Evolutionary conservation across 2,329 filamentous ascomycete genomes (phyloP), one percentile per base, ranked within the genome.

Genomic region (Diaporthe longicolla): DNA sequence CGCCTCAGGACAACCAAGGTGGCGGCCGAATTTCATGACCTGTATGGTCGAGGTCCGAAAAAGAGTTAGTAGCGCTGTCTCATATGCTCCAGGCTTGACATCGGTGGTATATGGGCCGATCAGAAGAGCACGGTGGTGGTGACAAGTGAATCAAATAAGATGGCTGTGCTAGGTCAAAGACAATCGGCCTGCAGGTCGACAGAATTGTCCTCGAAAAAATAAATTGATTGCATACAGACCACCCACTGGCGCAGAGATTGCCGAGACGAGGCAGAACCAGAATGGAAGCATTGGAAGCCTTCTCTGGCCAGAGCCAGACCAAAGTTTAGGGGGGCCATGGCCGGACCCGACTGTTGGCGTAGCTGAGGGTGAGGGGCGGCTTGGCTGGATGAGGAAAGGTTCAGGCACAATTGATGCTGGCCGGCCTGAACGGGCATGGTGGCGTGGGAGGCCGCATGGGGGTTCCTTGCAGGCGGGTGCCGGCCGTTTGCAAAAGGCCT

Each of bases 391-490:
- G 24, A 29, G 70, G 70, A 55, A 54, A 45, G 40, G 70, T 71
- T 63, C 70, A 71, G 70, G 70, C 15, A 71, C 63, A 68, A 17
- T 19, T 54, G n/a, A 66, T 52, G n/a, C 45, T 68, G 32, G n/a
- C n/a, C 6, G 15, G 2, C 63, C 32, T 54, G 48, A 54, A 68
- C 63, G 29, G 63, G 48, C 63, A 54, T 68, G 32, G 48, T 17
- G 45, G 29, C 45, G 45, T 68, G 63, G 63, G 48, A 68, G 63
- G 48, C 45, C 48, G 48, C 63, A 68, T 68, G 63, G 45, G 29
- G 48, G 63, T 9, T n/a, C 63, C 63, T 68, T 68, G 63, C 48
- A 40, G 13, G 19, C 32, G n/a, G 63, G 48, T 24, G 48, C 48
- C 48, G 45, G 52, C 63, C 63, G 48, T 68, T 54, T 68, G 48